Conservation (phyloP, 345 rosid species). For the Aethionema arabicum region DNA sequence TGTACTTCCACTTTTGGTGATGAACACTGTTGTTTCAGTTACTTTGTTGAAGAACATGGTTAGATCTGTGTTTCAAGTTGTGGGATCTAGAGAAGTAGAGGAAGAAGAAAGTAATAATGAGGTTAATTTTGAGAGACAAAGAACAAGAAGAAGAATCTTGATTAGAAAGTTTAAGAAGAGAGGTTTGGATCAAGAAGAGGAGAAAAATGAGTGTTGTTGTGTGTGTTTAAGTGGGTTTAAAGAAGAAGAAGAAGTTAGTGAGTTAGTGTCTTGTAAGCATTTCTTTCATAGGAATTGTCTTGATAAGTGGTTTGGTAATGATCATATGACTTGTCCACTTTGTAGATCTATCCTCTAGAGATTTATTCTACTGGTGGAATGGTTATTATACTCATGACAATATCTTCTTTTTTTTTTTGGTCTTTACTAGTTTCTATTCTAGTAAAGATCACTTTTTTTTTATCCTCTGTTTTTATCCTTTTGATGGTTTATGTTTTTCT, state of each 20-base stretch:
- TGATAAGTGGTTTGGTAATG: slow-evolving; percentile 69
- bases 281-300: slow-evolving; percentile 74
- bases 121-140: not conserved
- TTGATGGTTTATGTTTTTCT: slow-evolving; percentile 26
- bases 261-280: slow-evolving; percentile 76
- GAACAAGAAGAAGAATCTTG: slow-evolving; percentile 43
- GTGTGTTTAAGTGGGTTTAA: slow-evolving; percentile 74
- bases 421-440: slow-evolving; percentile 9
- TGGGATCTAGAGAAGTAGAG: slow-evolving; percentile 32
- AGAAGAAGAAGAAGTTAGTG: slow-evolving; percentile 79
- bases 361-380: slow-evolving; percentile 14
- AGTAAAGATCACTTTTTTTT: slow-evolving; percentile 5
- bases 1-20: slow-evolving; percentile 59
- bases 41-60: slow-evolving; percentile 59
- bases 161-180: slow-evolving; percentile 51
- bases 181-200: slow-evolving; percentile 16
- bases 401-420: not conserved
- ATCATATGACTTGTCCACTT: slow-evolving; percentile 66
- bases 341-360: slow-evolving; percentile 64
- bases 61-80: slow-evolving; percentile 48
- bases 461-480: slow-evolving; percentile 24
- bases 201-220: slow-evolving; percentile 52
- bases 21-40: slow-evolving; percentile 61
- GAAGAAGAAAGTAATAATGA: slow-evolving; percentile 33
- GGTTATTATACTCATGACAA: not conserved